phyloP scores from a whole-genome alignment of 1,139 yeast genomes.

The Geotrichum fermentans region DNA sequence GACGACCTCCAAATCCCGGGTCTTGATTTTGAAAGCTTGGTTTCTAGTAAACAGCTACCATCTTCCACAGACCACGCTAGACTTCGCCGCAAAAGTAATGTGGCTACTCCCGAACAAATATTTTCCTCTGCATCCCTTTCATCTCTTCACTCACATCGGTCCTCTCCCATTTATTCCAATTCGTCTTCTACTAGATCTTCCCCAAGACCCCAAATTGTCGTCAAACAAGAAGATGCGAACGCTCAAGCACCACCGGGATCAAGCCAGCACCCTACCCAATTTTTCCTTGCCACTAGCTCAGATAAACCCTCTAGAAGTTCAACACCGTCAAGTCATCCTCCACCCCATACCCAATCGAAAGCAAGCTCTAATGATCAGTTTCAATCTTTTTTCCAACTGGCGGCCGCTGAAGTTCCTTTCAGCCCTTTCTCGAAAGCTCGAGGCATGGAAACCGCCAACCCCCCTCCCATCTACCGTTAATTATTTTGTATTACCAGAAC shows the following conservation, averaged over 20 bases:
- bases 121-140: constrained; percentile 8
- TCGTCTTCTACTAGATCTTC: neutral
- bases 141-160: constrained; percentile 1
- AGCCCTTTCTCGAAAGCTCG: neutral
- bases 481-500: neutral
- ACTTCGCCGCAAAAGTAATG: constrained; percentile 6
- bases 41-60: neutral
- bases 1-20: constrained; percentile 5
- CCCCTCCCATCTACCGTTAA: constrained; percentile 1
- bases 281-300: constrained; percentile 7
- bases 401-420: constrained; percentile 6
- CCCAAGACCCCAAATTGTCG: neutral
- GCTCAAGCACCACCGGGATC: neutral
- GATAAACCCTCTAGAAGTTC: constrained; percentile 2
- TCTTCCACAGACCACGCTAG: neutral
- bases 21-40: constrained; percentile 6
- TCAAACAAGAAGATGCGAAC: neutral
- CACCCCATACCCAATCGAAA: neutral
- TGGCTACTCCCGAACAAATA: constrained; percentile 12
- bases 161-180: neutral
- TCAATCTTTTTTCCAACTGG: neutral
- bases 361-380: constrained; percentile 5
- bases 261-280: constrained; percentile 6
- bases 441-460: neutral
- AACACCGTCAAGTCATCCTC: neutral